Evolutionary conservation across 192 early-diverging fungal genomes (phyloP).

Genomic region (Umbelopsis ramanniana): DNA sequence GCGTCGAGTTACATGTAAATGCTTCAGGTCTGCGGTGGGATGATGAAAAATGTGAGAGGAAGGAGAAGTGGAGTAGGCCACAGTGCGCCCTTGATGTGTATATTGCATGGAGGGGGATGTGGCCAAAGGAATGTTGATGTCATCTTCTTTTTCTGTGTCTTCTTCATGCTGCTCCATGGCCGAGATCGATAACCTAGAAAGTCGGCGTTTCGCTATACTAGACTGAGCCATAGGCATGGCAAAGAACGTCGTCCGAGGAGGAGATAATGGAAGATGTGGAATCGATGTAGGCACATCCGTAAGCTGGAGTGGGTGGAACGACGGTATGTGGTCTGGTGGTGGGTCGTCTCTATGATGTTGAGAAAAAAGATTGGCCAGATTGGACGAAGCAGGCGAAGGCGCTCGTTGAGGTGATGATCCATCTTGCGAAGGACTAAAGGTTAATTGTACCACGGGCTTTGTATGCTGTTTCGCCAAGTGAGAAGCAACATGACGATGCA

Average conservation of each 20-base stretch:
- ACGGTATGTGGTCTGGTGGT: background rate
- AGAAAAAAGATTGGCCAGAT: conserved; percentile 15
- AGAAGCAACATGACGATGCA: conserved; percentile 9
- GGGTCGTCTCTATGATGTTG: background rate
- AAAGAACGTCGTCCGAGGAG: background rate
- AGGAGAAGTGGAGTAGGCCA: conserved; percentile 33
- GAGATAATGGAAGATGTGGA: background rate
- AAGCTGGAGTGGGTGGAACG: background rate
- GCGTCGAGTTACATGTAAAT: background rate
- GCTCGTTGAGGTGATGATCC: background rate
- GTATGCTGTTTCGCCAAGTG: conserved; percentile 13
- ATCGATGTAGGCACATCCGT: background rate
- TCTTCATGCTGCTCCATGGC: conserved; percentile 30
- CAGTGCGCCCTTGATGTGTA: conserved; percentile 31
- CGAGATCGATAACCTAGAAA: conserved; percentile 36
- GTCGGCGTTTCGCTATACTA: conserved; percentile 17
- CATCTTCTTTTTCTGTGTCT: conserved; percentile 3
- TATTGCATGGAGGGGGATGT: conserved; percentile 37
- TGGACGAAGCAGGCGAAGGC: background rate
- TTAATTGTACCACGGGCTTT: background rate
- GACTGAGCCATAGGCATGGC: background rate
- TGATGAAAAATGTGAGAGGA: conserved; percentile 7
- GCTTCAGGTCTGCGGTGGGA: background rate
- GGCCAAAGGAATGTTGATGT: background rate
- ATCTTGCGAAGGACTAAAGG: conserved; percentile 7